phyloP scores from a whole-genome alignment of 2,329 filamentous ascomycete genomes.

The Fusarium oligoseptatum region DNA sequence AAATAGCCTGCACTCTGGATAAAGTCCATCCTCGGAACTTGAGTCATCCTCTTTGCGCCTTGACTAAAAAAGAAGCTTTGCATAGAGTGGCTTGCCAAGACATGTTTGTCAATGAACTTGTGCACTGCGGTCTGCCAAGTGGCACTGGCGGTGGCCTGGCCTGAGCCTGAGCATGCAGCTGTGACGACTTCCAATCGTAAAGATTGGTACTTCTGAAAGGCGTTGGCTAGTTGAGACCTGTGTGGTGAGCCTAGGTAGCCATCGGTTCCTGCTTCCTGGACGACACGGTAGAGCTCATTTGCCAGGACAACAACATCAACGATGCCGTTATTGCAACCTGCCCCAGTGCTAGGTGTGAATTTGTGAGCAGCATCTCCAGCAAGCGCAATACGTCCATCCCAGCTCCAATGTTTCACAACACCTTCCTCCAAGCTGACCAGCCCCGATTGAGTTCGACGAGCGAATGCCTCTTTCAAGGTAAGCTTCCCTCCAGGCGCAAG shows the following conservation, averaged over 20 bases:
- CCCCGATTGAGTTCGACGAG: constrained; percentile 41
- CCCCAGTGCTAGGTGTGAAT: constrained; percentile 52
- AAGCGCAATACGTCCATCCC: constrained; percentile 51
- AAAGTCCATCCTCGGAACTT: constrained; percentile 16
- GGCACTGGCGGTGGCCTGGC: constrained; percentile 20
- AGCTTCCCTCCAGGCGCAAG: constrained; percentile 34
- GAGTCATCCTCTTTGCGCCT: constrained; percentile 11
- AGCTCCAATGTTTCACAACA: constrained; percentile 52
- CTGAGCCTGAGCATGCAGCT: constrained; percentile 8
- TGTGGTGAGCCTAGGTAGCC: background rate
- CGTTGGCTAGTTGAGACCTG: background rate
- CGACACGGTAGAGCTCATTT: constrained; percentile 43
- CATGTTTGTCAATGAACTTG: constrained; percentile 33
- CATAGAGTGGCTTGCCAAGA: constrained; percentile 14
- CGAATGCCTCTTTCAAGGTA: constrained; percentile 50
- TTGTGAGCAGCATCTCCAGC: constrained; percentile 56
- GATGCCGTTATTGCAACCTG: constrained; percentile 53
- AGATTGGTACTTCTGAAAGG: constrained; percentile 30
- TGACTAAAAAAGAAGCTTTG: constrained; percentile 23
- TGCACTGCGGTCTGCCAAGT: constrained; percentile 30
- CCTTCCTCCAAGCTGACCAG: constrained; percentile 55
- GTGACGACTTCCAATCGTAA: constrained; percentile 23
- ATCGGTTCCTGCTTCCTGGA: background rate
- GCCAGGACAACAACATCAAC: constrained; percentile 49
- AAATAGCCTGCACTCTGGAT: constrained; percentile 1